Evolutionary conservation across 495 filamentous ascomycete genomes (phyloP), one percentile per base, ranked within the genome.

Genomic region (Hypoxylon crocopeplum): DNA sequence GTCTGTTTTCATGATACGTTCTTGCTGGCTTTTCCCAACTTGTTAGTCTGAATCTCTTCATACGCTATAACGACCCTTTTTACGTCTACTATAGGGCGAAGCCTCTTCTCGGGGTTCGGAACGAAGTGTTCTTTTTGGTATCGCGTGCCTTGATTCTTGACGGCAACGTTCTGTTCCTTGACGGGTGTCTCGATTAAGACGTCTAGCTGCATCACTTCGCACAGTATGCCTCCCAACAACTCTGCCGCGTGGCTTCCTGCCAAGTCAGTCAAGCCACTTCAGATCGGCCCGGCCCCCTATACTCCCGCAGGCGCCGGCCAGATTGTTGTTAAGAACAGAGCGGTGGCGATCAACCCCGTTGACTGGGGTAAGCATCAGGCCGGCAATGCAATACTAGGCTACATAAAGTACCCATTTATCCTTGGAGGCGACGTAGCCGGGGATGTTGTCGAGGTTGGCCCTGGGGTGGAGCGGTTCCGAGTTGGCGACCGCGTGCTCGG

Each of bases 401-500:
- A n/a, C n/a, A n/a, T n/a, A n/a, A 21, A 41, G 1, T 82, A 77
- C 37, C 82, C 82, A 1, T 48, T 61, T 8, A 70, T 84, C 13
- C 60, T 84, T 0, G 83, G 84, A n/a, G 58, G 44, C 40, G 83
- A 85, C 54, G 70, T 82, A 13, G 77, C 79, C 2, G 84, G 84
- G 5, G 70, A 72, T 13, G 73, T 87, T 1, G 67, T 71, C n/a
- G 74, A 70, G 20, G 69, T 82, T 12, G 83, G 83, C 13, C 48
- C 55, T 5, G 63, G 40, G 5, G 76, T 79, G 7, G 72, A 56
- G 12, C 57, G 59, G 1, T 81, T 84, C 69, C 74, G 75, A 19
- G 21, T 54, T 0, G 77, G 80, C 1, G 78, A 81, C 39, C 67
- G 74, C 3, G 76, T 79, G n/a, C 39, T 74, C 20, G 58, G 70